Conservation (phyloP, 495 filamentous ascomycete species). For the Hamigera avellanea region DNA sequence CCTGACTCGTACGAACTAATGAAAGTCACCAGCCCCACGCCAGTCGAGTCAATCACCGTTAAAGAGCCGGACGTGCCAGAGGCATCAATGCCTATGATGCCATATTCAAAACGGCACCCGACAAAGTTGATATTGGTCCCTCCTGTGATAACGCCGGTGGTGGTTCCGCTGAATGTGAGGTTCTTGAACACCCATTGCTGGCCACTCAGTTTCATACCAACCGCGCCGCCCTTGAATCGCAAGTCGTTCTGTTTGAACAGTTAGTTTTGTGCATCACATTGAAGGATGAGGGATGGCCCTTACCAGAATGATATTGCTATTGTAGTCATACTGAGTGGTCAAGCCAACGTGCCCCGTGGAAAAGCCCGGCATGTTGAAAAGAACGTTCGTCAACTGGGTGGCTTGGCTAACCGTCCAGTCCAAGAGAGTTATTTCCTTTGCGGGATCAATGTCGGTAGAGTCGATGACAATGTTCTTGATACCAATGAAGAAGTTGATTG, state of each 20-base stretch:
- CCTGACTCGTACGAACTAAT: slow-evolving; percentile 11
- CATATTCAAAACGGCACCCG: slow-evolving; percentile 18
- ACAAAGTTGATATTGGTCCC: slow-evolving; percentile 17
- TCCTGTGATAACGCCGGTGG: slow-evolving; percentile 40
- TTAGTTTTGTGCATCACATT: not conserved
- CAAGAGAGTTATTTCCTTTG: slow-evolving; percentile 18
- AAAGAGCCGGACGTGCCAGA: slow-evolving; percentile 33
- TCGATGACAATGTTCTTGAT: slow-evolving; percentile 32
- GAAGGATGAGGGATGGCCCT: not conserved
- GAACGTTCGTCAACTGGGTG: slow-evolving; percentile 60
- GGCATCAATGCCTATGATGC: slow-evolving; percentile 16
- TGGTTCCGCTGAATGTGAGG: slow-evolving; percentile 41
- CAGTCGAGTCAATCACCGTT: slow-evolving; percentile 29
- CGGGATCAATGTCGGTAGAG: slow-evolving; percentile 15
- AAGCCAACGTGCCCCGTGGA: slow-evolving; percentile 49
- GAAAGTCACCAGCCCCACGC: slow-evolving; percentile 31
- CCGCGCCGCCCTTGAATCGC: slow-evolving; percentile 54
- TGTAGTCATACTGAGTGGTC: slow-evolving; percentile 52
- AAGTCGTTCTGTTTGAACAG: slow-evolving; percentile 24
- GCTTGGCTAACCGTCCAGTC: slow-evolving; percentile 61
- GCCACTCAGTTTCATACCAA: slow-evolving; percentile 49
- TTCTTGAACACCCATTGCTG: slow-evolving; percentile 66
- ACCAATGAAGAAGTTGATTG: slow-evolving; percentile 29
- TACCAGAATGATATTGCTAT: slow-evolving; percentile 26
- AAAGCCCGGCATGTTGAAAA: slow-evolving; percentile 51